phyloP scores from a whole-genome alignment of 1,284 basidiomycete species.

The Tranzscheliella williamsii region DNA sequence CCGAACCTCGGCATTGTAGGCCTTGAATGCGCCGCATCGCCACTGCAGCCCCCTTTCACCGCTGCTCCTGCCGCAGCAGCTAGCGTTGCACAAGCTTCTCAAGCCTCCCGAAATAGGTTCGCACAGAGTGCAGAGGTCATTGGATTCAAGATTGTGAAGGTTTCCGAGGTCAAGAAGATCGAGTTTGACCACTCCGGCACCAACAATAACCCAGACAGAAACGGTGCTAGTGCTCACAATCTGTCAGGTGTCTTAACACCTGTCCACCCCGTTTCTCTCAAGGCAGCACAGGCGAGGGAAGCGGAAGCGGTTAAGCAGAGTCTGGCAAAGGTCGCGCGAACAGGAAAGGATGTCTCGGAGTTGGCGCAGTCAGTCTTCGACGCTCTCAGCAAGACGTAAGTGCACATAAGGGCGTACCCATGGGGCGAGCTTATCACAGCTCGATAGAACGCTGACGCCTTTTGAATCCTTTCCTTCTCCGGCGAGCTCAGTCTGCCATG shows the following conservation, averaged over 20 bases:
- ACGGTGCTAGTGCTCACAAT: conserved; percentile 4
- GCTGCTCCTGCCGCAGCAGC: conserved; percentile 39
- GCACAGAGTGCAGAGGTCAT: conserved; percentile 15
- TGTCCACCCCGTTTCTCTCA: conserved; percentile 30
- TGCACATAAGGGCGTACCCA: no score
- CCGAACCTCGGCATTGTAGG: conserved; percentile 43
- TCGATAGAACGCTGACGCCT: not conserved
- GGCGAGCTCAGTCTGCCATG: conserved; percentile 55
- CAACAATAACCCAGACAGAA: not conserved
- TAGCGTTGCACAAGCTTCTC: conserved; percentile 26
- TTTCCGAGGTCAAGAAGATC: conserved; percentile 44
- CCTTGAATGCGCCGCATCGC: conserved; percentile 42
- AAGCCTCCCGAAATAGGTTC: conserved; percentile 26
- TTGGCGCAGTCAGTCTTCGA: conserved; percentile 53
- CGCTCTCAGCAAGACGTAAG: conserved; percentile 58
- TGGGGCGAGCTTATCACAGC: no score
- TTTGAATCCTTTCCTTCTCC: not conserved
- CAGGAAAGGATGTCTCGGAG: conserved; percentile 44
- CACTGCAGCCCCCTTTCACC: conserved; percentile 1
- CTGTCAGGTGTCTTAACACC: conserved; percentile 15
- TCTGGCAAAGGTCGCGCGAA: conserved; percentile 35
- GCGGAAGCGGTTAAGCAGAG: conserved; percentile 40
- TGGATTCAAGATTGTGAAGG: conserved; percentile 54
- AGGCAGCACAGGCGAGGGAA: conserved; percentile 38
- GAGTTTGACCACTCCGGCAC: conserved; percentile 15